A percentile compares a stretch with the other conserved stretches of the same genome.
Evolutionary conservation across 1,284 basidiomycete genomes (phyloP).

Genomic region (Ceratobasidium sp.): DNA sequence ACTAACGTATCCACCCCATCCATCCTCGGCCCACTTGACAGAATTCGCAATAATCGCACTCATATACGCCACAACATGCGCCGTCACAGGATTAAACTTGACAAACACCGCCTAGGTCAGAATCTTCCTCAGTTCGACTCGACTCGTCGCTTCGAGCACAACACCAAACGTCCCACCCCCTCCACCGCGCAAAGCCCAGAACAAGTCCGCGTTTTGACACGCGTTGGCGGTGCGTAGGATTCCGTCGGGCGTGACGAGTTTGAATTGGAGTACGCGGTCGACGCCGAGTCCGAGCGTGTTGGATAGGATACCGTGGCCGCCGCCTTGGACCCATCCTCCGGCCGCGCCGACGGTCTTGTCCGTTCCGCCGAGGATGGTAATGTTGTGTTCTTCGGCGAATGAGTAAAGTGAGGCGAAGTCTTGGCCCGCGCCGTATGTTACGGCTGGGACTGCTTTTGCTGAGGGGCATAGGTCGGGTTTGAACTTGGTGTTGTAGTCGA

Average conservation of each 20-base stretch:
- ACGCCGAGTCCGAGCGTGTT: slow-evolving; percentile 44
- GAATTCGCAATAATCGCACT: slow-evolving; percentile 15
- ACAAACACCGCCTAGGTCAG: slow-evolving; percentile 38
- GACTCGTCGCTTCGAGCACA: slow-evolving; percentile 30
- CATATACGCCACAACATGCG: slow-evolving; percentile 39
- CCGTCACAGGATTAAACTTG: slow-evolving; percentile 43
- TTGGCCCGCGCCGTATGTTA: slow-evolving; percentile 40
- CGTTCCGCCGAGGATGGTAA: slow-evolving; percentile 49
- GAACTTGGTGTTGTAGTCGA: slow-evolving; percentile 47
- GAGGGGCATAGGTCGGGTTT: slow-evolving; percentile 46
- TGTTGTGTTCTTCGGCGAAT: slow-evolving; percentile 47
- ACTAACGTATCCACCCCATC: slow-evolving; percentile 40
- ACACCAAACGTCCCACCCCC: slow-evolving; percentile 48
- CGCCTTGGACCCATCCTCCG: slow-evolving; percentile 63
- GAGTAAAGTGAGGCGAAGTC: slow-evolving; percentile 45
- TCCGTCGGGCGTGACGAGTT: slow-evolving; percentile 43
- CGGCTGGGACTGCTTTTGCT: slow-evolving; percentile 35
- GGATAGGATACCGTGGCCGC: slow-evolving; percentile 30
- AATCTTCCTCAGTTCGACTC: slow-evolving; percentile 32
- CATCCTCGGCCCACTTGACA: slow-evolving; percentile 20
- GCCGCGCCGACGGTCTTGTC: slow-evolving; percentile 69
- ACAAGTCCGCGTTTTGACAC: slow-evolving; percentile 55
- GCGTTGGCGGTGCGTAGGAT: slow-evolving; percentile 8
- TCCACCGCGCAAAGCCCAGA: slow-evolving; percentile 47
- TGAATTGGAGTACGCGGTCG: slow-evolving; percentile 42